phyloP scores from a whole-genome alignment of 371 early-diverging fungal genomes.

The Nosema muscidifuracis region DNA sequence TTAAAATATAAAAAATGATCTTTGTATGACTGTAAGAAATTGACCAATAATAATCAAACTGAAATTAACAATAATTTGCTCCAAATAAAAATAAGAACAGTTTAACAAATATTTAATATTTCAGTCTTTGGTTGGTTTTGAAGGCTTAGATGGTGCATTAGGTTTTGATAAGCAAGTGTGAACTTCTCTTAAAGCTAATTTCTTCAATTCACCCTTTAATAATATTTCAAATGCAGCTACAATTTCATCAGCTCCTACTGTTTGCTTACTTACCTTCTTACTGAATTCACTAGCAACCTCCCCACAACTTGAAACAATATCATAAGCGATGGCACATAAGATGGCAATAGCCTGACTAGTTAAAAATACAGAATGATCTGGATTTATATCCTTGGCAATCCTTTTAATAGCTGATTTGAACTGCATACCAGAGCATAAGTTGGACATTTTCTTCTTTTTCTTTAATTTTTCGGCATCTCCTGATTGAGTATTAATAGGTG shows the following conservation, averaged over 20 bases:
- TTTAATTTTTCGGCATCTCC: slow-evolving; percentile 24
- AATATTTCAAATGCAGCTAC: slow-evolving; percentile 55
- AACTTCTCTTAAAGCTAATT: slow-evolving; percentile 60
- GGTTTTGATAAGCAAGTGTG: slow-evolving; percentile 55
- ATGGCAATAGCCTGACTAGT: slow-evolving; percentile 50
- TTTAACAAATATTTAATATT: not conserved
- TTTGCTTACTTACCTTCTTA: slow-evolving; percentile 61
- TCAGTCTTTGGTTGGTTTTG: not conserved
- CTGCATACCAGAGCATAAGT: slow-evolving; percentile 41
- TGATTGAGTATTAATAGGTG: slow-evolving; percentile 35
- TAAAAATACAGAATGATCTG: slow-evolving; percentile 25
- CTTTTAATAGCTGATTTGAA: slow-evolving; percentile 56
- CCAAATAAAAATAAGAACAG: too few relatives aligned
- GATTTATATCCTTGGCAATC: slow-evolving; percentile 41
- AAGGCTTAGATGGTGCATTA: not conserved
- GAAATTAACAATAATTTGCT: too few relatives aligned
- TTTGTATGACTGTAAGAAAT: too few relatives aligned
- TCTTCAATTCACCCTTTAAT: slow-evolving; percentile 58
- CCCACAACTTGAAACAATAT: slow-evolving; percentile 52
- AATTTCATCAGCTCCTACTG: slow-evolving; percentile 62
- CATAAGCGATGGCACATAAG: slow-evolving; percentile 60
- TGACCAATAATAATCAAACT: too few relatives aligned
- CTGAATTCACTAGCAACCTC: slow-evolving; percentile 52
- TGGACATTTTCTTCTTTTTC: slow-evolving; percentile 42
- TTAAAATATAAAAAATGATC: too few relatives aligned